Evolutionary conservation across 352 stramenopile genomes (phyloP), one percentile per base, ranked within the genome.

Genomic region (Elongisporangium undulatum): DNA sequence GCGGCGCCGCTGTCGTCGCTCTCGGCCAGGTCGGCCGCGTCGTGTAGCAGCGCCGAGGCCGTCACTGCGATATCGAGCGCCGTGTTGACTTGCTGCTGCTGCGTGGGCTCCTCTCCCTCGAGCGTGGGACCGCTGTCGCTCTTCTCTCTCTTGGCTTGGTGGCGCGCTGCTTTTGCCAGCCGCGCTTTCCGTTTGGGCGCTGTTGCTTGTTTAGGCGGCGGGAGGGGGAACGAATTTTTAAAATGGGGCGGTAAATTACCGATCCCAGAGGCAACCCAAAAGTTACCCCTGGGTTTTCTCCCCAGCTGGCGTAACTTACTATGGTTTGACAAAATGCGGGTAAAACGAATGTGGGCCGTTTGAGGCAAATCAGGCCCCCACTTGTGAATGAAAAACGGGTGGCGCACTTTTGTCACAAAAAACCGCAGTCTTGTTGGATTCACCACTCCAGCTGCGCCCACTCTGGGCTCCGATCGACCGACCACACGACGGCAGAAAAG

Each of bases 41-140:
- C 57, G 34, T 41, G 34, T 26, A 49, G 51, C 16, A 39, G 50
- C 57, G 49, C 21, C 34, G 63, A 82, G 66, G 64, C 72, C 64
- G 51, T 64, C 17, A 55, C 58, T 48, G 68, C 65, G 51, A 79
- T 79, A 49, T 77, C 62, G 53, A 75, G 68, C 68, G 68, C 71
- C 68, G 71, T 79, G 58, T 56, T 79, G 65, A 59, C 61, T 41
- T 64, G 38, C 23, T 12, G 20, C 54, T 66, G 53, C 21, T 34
- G 19, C 20, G 48, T 67, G 55, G 53, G 29, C 29, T 41, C 29
- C n/a, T n/a, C 29, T 41, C 29, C 29, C 29, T 41, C 29, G 29
- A 41, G 29, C 38, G n/a, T 49, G 53, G 50, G 13, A 41, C 51
- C n/a, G 38, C 51, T 56, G 34, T 38, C 8, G 17, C 16, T 49